Evolutionary conservation across 768 basidiomycete genomes (phyloP).

Genomic region (Hortiboletus flavorubellus): DNA sequence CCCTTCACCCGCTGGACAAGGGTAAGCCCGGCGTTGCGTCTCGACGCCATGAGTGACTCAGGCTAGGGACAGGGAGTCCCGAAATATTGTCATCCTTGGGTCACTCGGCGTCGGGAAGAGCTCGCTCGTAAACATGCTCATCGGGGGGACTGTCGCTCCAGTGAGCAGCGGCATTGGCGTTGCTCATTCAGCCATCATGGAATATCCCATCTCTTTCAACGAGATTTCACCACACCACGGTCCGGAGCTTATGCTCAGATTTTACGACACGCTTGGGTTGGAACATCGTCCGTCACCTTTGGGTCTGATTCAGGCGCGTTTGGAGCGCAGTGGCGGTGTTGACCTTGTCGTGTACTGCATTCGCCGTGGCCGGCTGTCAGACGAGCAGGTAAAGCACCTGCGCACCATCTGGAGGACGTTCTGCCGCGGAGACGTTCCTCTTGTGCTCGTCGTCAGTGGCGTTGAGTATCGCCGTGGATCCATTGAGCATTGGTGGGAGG

Average conservation of each 20-base stretch:
- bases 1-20: neutral
- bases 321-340: slow-evolving; percentile 13
- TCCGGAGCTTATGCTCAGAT: slow-evolving; percentile 3
- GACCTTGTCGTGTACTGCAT: slow-evolving; percentile 37
- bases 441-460: slow-evolving; percentile 18
- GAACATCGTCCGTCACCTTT: slow-evolving; percentile 16
- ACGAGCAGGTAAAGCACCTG: slow-evolving; percentile 30
- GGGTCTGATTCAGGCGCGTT: slow-evolving; percentile 8
- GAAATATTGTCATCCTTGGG: slow-evolving; percentile 22
- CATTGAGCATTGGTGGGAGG: slow-evolving; percentile 19
- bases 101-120: slow-evolving; percentile 37
- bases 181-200: slow-evolving; percentile 11
- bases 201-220: slow-evolving; percentile 7
- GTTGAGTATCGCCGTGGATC: slow-evolving; percentile 17
- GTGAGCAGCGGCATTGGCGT: slow-evolving; percentile 23
- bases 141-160: slow-evolving; percentile 22
- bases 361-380: slow-evolving; percentile 34
- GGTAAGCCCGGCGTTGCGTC: slow-evolving; percentile 5
- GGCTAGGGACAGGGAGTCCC: neutral
- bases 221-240: neutral
- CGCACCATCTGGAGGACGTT: slow-evolving; percentile 25
- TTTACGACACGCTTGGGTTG: slow-evolving; percentile 21
- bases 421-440: slow-evolving; percentile 8
- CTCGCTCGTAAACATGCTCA: slow-evolving; percentile 39
- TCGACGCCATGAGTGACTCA: neutral